Conservation (phyloP, 2,329 filamentous ascomycete genomes). For the Pyrenophora graminea region DNA sequence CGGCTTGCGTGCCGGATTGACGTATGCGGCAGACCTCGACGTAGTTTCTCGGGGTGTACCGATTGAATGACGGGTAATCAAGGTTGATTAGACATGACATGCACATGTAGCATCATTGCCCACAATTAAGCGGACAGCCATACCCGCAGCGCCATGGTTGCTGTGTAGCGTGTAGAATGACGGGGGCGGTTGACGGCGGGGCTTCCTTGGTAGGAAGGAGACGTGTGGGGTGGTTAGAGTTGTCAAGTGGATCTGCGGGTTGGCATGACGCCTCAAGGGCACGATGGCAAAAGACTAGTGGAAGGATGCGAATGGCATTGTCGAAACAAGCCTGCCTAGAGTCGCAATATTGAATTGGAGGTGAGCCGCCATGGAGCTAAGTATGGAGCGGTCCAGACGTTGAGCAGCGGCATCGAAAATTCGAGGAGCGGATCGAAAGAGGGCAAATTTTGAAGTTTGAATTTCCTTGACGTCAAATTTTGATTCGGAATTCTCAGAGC, state of each 20-base stretch:
- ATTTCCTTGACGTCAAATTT: not conserved
- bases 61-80: conserved; percentile 1
- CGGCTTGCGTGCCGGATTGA: conserved; percentile 2
- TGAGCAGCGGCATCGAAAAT: conserved; percentile 11
- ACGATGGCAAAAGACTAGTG: conserved; percentile 1
- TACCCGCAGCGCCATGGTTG: not conserved
- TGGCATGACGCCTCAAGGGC: conserved; percentile 15
- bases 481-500: not conserved
- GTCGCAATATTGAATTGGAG: not conserved
- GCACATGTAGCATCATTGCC: conserved; percentile 5
- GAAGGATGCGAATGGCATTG: not conserved
- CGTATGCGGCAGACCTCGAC: not conserved
- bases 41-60: not conserved
- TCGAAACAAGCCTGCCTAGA: not conserved
- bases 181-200: not conserved
- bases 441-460: not conserved
- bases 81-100: not conserved
- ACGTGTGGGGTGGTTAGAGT: conserved; percentile 6
- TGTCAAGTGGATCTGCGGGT: conserved; percentile 19
- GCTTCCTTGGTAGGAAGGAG: not conserved
- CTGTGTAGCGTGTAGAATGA: not conserved
- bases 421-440: conserved; percentile 3
- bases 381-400: conserved; percentile 3
- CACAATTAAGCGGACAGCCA: conserved; percentile 3
- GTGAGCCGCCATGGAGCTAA: not conserved